phyloP scores from a whole-genome alignment of 2,329 filamentous ascomycete species.

The Cordyceps farinosa region DNA sequence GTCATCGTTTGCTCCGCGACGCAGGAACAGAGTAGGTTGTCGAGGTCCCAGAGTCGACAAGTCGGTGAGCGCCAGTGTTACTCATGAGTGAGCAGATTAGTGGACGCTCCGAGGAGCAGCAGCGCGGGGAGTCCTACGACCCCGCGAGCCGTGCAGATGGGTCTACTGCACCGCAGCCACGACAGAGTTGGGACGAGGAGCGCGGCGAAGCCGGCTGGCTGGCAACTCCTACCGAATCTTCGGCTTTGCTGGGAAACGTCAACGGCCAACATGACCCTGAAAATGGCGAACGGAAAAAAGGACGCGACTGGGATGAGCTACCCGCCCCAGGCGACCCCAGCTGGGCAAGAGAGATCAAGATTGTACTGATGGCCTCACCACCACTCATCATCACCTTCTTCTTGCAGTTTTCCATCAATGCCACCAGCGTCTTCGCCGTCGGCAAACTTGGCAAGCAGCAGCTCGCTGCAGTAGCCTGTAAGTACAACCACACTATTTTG shows the following conservation, averaged over 20 bases:
- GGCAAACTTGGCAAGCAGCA: conserved; percentile 68
- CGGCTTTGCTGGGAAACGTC: not conserved
- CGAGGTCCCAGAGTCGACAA: not conserved
- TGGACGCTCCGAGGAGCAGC: conserved; percentile 3
- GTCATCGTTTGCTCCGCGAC: not conserved
- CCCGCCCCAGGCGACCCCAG: conserved; percentile 9
- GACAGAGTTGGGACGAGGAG: not conserved
- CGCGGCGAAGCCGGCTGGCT: not conserved
- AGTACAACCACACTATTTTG: conserved; percentile 21
- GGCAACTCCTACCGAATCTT: not conserved
- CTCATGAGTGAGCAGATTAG: not conserved
- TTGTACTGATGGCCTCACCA: conserved; percentile 66
- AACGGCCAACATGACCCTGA: conserved; percentile 1
- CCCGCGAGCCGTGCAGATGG: not conserved
- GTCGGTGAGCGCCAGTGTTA: not conserved
- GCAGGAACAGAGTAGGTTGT: not conserved
- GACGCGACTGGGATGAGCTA: conserved; percentile 9
- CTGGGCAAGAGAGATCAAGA: conserved; percentile 62
- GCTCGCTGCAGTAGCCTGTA: conserved; percentile 42
- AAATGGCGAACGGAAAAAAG: conserved; percentile 6
- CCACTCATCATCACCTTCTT: conserved; percentile 70
- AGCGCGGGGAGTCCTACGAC: not conserved
- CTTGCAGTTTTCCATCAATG: conserved; percentile 78
- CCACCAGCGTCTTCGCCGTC: conserved; percentile 74
- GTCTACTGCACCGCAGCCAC: not conserved